Percentiles rank a stretch among this genome's conserved stretches.
These are phyloP conservation scores for Albugo laibachii DNA, from an alignment of 352 stramenopile genomes.

Conservation along the genomic window DNA sequence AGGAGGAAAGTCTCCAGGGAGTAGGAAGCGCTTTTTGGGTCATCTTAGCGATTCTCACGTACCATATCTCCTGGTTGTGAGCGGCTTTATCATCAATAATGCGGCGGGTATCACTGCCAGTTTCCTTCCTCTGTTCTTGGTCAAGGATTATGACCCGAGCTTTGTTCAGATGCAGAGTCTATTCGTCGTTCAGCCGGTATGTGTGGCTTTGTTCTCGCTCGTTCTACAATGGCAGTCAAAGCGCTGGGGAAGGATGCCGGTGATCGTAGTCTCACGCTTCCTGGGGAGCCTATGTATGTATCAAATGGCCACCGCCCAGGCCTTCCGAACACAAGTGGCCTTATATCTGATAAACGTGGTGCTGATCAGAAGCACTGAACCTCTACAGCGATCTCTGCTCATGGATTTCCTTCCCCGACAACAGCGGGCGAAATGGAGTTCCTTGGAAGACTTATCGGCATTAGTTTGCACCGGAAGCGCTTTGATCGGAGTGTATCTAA, in stretches of 20 bases:
- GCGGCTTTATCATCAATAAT: constrained; percentile 53
- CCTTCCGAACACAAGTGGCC: constrained; percentile 13
- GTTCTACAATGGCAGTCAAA: constrained; percentile 21
- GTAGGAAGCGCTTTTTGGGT: constrained; percentile 13
- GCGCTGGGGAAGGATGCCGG: constrained; percentile 21
- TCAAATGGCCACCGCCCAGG: constrained; percentile 15
- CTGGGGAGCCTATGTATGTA: constrained; percentile 21
- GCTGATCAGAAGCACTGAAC: constrained; percentile 41
- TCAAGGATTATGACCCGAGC: constrained; percentile 25
- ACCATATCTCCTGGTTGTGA: constrained; percentile 33
- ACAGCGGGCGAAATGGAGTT: constrained; percentile 45
- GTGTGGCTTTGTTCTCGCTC: constrained; percentile 20
- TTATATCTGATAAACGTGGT: constrained; percentile 29
- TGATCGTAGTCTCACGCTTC: constrained; percentile 23
- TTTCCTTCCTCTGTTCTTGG: constrained; percentile 50
- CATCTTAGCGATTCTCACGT: constrained; percentile 14
- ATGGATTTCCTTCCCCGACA: constrained; percentile 56
- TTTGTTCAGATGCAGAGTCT: constrained; percentile 32
- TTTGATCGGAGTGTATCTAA: constrained; percentile 32
- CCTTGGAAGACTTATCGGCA: constrained; percentile 35
- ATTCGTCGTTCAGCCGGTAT: constrained; percentile 29
- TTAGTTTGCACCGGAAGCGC: constrained; percentile 44
- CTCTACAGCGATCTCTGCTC: constrained; percentile 37
- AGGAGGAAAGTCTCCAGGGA: not conserved
- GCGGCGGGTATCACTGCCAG: constrained; percentile 29